Evolutionary conservation across 2,329 filamentous ascomycete genomes (phyloP).

Genomic region (Neonectria neomacrospora): DNA sequence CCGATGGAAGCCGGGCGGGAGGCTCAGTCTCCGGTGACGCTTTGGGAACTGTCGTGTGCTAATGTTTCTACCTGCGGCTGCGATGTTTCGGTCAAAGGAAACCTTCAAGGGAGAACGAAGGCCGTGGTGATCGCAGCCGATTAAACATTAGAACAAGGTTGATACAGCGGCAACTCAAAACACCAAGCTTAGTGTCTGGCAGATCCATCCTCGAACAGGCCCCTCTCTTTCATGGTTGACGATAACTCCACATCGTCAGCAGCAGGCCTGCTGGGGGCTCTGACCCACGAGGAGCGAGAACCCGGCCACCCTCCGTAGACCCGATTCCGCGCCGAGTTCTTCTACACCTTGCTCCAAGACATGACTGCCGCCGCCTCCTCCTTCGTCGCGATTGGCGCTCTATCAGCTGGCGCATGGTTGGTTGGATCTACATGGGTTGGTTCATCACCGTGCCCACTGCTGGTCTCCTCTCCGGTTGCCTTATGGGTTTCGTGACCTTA

Average conservation of each 20-base stretch:
- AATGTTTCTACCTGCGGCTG: not conserved
- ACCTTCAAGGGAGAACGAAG: not conserved
- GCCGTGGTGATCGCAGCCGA: slow-evolving; percentile 2
- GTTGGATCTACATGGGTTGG: slow-evolving; percentile 69
- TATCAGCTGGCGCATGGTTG: slow-evolving; percentile 72
- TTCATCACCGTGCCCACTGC: slow-evolving; percentile 68
- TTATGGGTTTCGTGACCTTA: slow-evolving; percentile 72
- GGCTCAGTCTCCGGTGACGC: slow-evolving; percentile 33
- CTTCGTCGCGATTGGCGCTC: slow-evolving; percentile 68
- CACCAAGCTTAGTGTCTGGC: slow-evolving; percentile 3
- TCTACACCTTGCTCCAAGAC: slow-evolving; percentile 69
- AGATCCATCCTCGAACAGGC: not conserved
- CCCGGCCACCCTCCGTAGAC: not conserved
- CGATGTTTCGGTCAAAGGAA: not conserved
- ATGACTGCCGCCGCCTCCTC: slow-evolving; percentile 71
- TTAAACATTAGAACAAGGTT: slow-evolving; percentile 2
- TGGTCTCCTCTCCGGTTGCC: slow-evolving; percentile 66
- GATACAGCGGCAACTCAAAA: not conserved
- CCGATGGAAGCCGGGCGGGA: slow-evolving; percentile 9
- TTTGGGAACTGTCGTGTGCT: slow-evolving; percentile 39
- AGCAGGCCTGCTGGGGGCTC: not conserved
- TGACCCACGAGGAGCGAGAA: not conserved
- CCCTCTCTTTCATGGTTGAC: not conserved
- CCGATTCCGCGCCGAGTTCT: slow-evolving; percentile 62
- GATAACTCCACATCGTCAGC: not conserved